Evolutionary conservation across 768 basidiomycete species (phyloP).

Genomic region (Symmetrospora coprosmae): DNA sequence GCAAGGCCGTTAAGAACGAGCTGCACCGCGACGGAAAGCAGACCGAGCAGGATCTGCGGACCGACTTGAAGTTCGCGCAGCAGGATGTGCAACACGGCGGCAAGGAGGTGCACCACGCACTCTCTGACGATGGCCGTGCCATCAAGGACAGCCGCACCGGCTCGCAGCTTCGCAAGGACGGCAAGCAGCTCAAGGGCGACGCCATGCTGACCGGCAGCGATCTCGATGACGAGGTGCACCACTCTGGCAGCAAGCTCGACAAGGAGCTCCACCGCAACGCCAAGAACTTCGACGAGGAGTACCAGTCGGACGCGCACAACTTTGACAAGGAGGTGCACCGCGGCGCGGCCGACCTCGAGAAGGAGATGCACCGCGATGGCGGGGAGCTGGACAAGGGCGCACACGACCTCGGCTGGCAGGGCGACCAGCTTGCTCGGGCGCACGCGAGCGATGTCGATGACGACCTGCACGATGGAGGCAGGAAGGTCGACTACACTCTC

Average conservation of each 20-base stretch:
- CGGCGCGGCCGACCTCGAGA: neutral
- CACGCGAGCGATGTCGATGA: neutral
- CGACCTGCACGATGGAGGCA: neutral
- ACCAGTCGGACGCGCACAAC: too few relatives aligned
- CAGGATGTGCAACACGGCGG: neutral
- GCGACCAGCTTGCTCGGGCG: neutral
- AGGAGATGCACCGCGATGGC: neutral
- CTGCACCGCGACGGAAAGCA: too few relatives aligned
- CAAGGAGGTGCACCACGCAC: neutral
- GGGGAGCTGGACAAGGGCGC: neutral
- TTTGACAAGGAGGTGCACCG: too few relatives aligned
- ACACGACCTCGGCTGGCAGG: neutral
- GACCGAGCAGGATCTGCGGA: too few relatives aligned
- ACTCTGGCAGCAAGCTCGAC: neutral
- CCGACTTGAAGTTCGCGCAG: neutral
- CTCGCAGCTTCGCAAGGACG: neutral
- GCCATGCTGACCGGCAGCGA: neutral
- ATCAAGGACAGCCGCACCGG: neutral
- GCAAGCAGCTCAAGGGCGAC: neutral
- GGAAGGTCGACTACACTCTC: neutral
- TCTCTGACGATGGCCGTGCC: too few relatives aligned
- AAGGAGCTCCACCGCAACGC: neutral
- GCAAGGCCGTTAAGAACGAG: too few relatives aligned
- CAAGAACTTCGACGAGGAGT: neutral
- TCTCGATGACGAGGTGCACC: neutral